Base-by-base conservation (phyloP, 805 yeast genomes). In the Wickerhamiella vanderwaltii region DNA sequence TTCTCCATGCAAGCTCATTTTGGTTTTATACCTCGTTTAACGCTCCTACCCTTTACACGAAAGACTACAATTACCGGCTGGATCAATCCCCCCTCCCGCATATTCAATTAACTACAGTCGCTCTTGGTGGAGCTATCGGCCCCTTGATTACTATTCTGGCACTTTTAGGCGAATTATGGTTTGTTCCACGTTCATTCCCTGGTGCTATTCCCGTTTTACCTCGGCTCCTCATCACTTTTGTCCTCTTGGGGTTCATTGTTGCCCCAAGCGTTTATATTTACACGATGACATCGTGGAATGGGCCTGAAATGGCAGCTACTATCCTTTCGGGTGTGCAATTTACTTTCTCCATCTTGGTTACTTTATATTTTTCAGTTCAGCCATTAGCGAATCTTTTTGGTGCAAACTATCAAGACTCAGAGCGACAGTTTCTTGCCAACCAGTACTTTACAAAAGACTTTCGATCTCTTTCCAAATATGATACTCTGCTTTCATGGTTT, bases 21-120 rank as follows among this genome's bases (percentile, higher is more conserved):
- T 83, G 94, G 94, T 72, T 75, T 44, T 83, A 75, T 54, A 79
- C 86, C 0, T 57, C 77, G 33, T 71, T 70, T 55, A 80, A 83
- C 55, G 65, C 86, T 0, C 77, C 82, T 1, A 69, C 81, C 0
- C 62, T 83, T 22, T 82, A 79, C 56, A 77, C 85, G 0, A 60
- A 61, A 29, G 61, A 71, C 41, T 80, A 79, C 53, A 63, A 63
- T 39, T 74, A 72, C 29, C 54, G 64, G 5, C 48, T 65, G 35
- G 70, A 80, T 51, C 77, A 73, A 54, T 71, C 69, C 24, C 93
- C 94, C 1, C 65, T 77, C 1, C 45, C 58, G 3, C 77, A 76
- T 43, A 66, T 75, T 0, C 64, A 66, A 13, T 54, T 79, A 17
- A 65, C 85, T 0, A 70, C 75, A 0, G 67, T 80, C 58, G 71